Percentiles rank a stretch among this genome's conserved stretches.
phyloP scores from a whole-genome alignment of 108 stramenopile species.

The Stephanodiscus triporus region DNA sequence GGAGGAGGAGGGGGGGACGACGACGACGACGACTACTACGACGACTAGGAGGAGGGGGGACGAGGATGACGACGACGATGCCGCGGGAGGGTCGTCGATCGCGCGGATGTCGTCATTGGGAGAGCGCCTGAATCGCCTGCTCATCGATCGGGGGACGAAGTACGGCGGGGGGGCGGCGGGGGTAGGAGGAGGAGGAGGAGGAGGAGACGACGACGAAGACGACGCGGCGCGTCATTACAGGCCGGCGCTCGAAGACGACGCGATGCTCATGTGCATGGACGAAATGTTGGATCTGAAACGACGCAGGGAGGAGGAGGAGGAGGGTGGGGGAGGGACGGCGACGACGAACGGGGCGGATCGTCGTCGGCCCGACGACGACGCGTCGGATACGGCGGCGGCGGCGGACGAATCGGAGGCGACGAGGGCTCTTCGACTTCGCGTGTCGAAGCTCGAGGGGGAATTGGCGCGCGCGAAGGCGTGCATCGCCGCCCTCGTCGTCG shows the following conservation, averaged over 20 bases:
- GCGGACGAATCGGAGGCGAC: conserved; percentile 8
- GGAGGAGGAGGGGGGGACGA: no score
- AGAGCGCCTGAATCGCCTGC: conserved; percentile 22
- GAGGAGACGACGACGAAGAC: conserved; percentile 26
- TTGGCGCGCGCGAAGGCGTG: conserved; percentile 39
- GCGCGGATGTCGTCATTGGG: no score
- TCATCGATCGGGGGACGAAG: conserved; percentile 25
- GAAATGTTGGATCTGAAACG: conserved; percentile 51
- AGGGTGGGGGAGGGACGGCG: conserved; percentile 9
- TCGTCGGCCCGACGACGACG: not conserved
- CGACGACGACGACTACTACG: not conserved
- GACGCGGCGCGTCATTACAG: conserved; percentile 38
- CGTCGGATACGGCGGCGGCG: not conserved
- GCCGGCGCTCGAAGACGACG: conserved; percentile 57
- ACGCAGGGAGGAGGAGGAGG: conserved; percentile 18
- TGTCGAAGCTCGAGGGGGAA: conserved; percentile 45
- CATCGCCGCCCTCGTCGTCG: conserved; percentile 47
- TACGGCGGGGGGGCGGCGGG: conserved; percentile 31
- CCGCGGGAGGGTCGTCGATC: no score
- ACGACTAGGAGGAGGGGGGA: not conserved
- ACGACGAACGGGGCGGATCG: conserved; percentile 1
- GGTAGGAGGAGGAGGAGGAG: not conserved
- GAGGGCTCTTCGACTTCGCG: conserved; percentile 21
- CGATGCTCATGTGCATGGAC: conserved; percentile 56
- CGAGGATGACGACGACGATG: not conserved